Evolutionary conservation across 2,329 filamentous ascomycete species (phyloP).

Genomic region (Corinectria fuckeliana): DNA sequence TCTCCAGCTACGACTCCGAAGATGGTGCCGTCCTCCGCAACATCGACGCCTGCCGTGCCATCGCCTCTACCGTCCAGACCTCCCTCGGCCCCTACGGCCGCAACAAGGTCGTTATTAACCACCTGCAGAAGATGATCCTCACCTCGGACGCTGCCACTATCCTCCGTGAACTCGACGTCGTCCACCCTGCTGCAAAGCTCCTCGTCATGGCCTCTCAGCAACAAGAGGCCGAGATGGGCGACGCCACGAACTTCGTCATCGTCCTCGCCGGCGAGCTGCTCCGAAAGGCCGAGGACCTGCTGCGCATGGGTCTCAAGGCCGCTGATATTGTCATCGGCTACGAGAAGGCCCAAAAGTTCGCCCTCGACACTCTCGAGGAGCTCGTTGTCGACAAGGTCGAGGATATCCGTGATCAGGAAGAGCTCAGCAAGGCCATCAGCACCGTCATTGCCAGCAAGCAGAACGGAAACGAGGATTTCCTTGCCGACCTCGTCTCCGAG

Average conservation of each 20-base stretch:
- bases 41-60: conserved; percentile 97
- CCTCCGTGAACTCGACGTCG: conserved; percentile 94
- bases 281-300: conserved; percentile 94
- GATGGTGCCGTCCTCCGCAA: conserved; percentile 98
- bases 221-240: conserved; percentile 98
- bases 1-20: conserved; percentile 89
- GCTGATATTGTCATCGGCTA: conserved; percentile 96
- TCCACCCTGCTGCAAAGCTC: conserved; percentile 96
- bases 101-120: conserved; percentile 99
- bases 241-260: conserved; percentile 97
- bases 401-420: conserved; percentile 78
- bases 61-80: conserved; percentile 94
- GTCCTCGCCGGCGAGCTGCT: conserved; percentile 93
- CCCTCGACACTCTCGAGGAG: conserved; percentile 84
- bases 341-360: conserved; percentile 90
- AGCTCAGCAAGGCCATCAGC: conserved; percentile 92
- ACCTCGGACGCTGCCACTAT: conserved; percentile 98
- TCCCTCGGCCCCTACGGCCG: conserved; percentile 96
- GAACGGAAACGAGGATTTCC: conserved; percentile 87
- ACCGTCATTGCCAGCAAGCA: conserved; percentile 98
- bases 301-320: conserved; percentile 98
- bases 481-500: conserved; percentile 87
- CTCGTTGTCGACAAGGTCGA: conserved; percentile 90
- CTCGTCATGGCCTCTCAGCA: conserved; percentile 99
- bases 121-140: conserved; percentile 98